phyloP scores from a whole-genome alignment of 176 grass and related monocot genomes.

The Lolium rigidum region DNA sequence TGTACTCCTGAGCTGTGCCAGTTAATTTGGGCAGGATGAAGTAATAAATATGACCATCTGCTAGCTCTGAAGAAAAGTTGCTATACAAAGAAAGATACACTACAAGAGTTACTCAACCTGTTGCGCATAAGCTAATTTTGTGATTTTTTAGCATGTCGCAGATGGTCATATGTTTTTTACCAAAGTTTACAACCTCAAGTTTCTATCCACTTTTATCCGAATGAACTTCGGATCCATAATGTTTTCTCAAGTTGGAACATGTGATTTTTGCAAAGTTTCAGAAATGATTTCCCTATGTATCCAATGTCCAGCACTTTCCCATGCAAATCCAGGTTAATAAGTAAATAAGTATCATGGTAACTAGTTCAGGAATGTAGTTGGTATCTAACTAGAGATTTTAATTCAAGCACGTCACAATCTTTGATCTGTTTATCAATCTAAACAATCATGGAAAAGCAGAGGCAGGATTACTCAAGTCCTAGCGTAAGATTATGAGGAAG shows the following conservation, averaged over 20 bases:
- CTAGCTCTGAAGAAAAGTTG: not conserved
- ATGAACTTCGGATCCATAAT: not conserved
- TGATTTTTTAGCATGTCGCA: not conserved
- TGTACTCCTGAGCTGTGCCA: too few relatives aligned
- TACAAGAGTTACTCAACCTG: not conserved
- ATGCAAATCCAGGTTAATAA: not conserved
- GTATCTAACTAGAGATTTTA: not conserved
- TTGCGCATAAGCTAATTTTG: not conserved
- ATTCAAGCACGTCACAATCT: not conserved
- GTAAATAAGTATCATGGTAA: not conserved
- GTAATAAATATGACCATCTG: not conserved
- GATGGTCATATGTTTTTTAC: not conserved
- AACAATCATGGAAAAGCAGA: conserved; percentile 4
- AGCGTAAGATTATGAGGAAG: not conserved
- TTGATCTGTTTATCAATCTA: not conserved
- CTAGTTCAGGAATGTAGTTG: not conserved
- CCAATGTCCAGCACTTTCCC: not conserved
- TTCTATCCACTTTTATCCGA: not conserved
- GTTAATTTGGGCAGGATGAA: too few relatives aligned
- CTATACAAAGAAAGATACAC: not conserved
- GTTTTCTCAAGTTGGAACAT: not conserved
- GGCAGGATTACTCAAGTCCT: not conserved
- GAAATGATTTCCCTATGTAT: not conserved
- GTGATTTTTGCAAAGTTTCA: not conserved
- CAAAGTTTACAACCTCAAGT: not conserved